Evolutionary conservation across 2,329 filamentous ascomycete genomes (phyloP).

Genomic region (Colletotrichum plurivorum): DNA sequence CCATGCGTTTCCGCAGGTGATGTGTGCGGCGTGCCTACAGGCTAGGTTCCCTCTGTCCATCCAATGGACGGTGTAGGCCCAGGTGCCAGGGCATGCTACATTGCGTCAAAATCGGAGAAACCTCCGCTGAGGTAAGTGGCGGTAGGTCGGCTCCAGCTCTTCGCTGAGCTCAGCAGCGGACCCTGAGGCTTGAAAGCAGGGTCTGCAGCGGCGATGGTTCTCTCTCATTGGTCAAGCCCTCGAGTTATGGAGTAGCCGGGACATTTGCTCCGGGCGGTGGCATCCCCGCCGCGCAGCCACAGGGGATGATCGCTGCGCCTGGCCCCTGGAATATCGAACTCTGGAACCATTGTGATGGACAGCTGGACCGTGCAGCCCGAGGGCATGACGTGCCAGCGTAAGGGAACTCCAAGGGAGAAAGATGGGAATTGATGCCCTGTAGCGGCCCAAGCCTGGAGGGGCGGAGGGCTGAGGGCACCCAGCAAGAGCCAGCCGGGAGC

Average conservation of each 20-base stretch:
- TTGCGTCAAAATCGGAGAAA: too few relatives aligned
- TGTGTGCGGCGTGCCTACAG: background rate
- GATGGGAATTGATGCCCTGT: conserved; percentile 6
- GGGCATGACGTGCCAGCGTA: conserved; percentile 5
- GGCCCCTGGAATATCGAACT: conserved; percentile 18
- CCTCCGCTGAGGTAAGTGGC: too few relatives aligned
- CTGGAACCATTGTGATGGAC: conserved; percentile 20
- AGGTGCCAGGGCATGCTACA: too few relatives aligned
- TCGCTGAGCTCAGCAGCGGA: background rate
- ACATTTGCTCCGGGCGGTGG: conserved; percentile 36
- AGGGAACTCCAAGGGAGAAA: background rate
- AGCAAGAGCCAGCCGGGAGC: too few relatives aligned
- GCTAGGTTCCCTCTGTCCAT: too few relatives aligned
- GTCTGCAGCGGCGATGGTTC: background rate
- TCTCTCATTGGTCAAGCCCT: too few relatives aligned
- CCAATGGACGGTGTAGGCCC: too few relatives aligned
- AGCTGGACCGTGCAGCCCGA: conserved; percentile 23
- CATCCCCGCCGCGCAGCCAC: conserved; percentile 7
- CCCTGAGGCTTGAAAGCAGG: background rate
- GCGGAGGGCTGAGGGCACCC: too few relatives aligned
- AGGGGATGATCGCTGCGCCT: conserved; percentile 25
- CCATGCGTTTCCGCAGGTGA: background rate
- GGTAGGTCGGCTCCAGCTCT: too few relatives aligned
- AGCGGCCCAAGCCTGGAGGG: conserved; percentile 11
- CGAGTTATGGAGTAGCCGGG: conserved; percentile 2